Percentiles rank a stretch among this genome's conserved stretches.
Evolutionary conservation across 345 rosid species (phyloP).

Genomic region (Populus deltoides): DNA sequence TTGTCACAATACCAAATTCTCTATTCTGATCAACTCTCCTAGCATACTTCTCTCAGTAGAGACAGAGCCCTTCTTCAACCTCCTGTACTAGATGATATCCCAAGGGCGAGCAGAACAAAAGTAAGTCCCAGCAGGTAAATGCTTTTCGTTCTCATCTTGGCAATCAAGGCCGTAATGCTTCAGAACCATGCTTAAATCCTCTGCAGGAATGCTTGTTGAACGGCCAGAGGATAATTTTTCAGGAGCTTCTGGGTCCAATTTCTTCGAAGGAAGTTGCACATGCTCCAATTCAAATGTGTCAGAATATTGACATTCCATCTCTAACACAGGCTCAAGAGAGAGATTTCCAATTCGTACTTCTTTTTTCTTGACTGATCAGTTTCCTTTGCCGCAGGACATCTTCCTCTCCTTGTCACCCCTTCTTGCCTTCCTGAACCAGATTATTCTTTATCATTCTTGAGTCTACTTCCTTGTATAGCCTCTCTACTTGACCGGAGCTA

Average conservation of each 20-base stretch:
- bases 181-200: slow-evolving; percentile 38
- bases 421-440: slow-evolving; percentile 23
- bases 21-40: slow-evolving; percentile 42
- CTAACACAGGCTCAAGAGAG: slow-evolving; percentile 17
- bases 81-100: slow-evolving; percentile 41
- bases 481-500: slow-evolving; percentile 21
- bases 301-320: slow-evolving; percentile 17
- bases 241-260: slow-evolving; percentile 21
- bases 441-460: slow-evolving; percentile 15
- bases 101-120: slow-evolving; percentile 51
- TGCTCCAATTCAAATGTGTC: slow-evolving; percentile 18
- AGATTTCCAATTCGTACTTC: slow-evolving; percentile 9
- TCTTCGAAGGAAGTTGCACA: slow-evolving; percentile 4
- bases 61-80: slow-evolving; percentile 51
- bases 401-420: slow-evolving; percentile 6
- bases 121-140: slow-evolving; percentile 28
- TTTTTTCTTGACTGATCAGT: slow-evolving; percentile 14
- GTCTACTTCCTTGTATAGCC: neutral
- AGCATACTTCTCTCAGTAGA: slow-evolving; percentile 43
- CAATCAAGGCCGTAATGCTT: slow-evolving; percentile 40
- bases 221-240: slow-evolving; percentile 1
- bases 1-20: slow-evolving; percentile 47
- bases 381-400: slow-evolving; percentile 20
- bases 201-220: slow-evolving; percentile 27
- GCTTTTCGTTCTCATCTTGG: slow-evolving; percentile 30